These are phyloP conservation scores for Sistotremastrum niveocremeum DNA, from an alignment of 768 basidiomycete species.

Conservation along the genomic window DNA sequence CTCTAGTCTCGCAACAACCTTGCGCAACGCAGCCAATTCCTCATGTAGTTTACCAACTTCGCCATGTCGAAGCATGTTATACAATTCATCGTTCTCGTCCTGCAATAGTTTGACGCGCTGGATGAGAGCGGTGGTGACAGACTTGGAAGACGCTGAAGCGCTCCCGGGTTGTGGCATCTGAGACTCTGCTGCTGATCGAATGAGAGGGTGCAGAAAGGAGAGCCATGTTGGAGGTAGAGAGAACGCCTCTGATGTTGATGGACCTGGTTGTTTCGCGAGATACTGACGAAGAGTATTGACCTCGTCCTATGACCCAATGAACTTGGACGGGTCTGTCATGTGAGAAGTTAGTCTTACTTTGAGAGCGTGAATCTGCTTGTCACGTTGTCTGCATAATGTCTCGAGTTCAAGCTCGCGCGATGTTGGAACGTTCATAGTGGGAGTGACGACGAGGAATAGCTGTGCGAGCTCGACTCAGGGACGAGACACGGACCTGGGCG, in stretches of 20 bases:
- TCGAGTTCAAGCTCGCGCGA: conserved; percentile 74
- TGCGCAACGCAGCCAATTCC: conserved; percentile 56
- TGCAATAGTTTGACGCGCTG: conserved; percentile 63
- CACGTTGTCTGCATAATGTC: conserved; percentile 58
- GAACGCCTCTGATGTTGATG: conserved; percentile 46
- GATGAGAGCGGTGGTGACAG: conserved; percentile 59
- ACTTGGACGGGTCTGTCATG: conserved; percentile 10
- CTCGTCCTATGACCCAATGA: conserved; percentile 45
- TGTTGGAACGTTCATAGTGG: conserved; percentile 54
- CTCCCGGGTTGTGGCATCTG: conserved; percentile 13
- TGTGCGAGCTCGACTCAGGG: too few relatives aligned
- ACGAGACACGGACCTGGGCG: too few relatives aligned
- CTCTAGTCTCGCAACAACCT: conserved; percentile 57
- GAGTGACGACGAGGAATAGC: not conserved
- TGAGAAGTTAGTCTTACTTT: conserved; percentile 36
- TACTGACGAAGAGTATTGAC: conserved; percentile 53
- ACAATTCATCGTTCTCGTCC: conserved; percentile 81
- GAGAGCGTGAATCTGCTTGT: conserved; percentile 57
- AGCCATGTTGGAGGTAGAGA: conserved; percentile 60
- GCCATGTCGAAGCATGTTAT: conserved; percentile 54
- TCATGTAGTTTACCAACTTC: conserved; percentile 77
- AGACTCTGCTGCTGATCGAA: conserved; percentile 27
- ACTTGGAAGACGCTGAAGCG: conserved; percentile 26
- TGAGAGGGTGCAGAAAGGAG: conserved; percentile 54
- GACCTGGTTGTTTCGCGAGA: conserved; percentile 44